Evolutionary conservation across 1,284 basidiomycete species (phyloP).

Genomic region (Lignosus rhinocerotis): DNA sequence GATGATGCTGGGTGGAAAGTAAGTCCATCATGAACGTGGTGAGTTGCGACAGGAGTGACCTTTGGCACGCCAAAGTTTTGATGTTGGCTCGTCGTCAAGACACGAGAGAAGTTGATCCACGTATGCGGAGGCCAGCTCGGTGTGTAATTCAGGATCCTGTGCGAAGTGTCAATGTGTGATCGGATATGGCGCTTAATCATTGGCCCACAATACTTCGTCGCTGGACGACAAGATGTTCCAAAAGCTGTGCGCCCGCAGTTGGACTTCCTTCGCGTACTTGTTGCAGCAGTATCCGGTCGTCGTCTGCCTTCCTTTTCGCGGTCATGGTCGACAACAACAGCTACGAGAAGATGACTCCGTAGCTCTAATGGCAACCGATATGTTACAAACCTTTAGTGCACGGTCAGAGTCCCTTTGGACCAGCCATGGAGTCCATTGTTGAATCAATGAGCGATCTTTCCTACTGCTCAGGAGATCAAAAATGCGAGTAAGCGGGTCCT

Average conservation of each 20-base stretch:
- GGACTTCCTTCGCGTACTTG: constrained; percentile 59
- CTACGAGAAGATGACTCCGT: constrained; percentile 33
- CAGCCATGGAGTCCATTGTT: constrained; percentile 83
- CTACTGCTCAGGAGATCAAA: constrained; percentile 61
- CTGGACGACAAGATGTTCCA: constrained; percentile 80
- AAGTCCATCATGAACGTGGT: constrained; percentile 21
- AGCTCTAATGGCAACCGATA: not conserved
- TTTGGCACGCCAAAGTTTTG: constrained; percentile 74
- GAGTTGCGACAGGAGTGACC: constrained; percentile 36
- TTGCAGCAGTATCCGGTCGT: constrained; percentile 57
- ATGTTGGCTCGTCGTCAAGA: constrained; percentile 49
- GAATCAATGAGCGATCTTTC: constrained; percentile 61
- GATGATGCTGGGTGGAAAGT: constrained; percentile 35
- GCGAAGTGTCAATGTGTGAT: not conserved
- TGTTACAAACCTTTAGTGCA: constrained; percentile 61
- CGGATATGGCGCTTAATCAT: constrained; percentile 2
- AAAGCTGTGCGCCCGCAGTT: constrained; percentile 63
- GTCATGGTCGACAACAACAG: constrained; percentile 55
- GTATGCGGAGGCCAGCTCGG: constrained; percentile 55
- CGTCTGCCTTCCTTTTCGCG: constrained; percentile 52
- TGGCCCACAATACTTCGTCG: constrained; percentile 58
- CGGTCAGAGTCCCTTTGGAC: constrained; percentile 66
- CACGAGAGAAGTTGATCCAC: constrained; percentile 54
- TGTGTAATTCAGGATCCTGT: constrained; percentile 61
- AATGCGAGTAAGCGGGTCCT: constrained; percentile 72